Percentiles rank a stretch among this genome's conserved stretches.
Conservation (phyloP, 1,284 basidiomycete genomes). For the Rhodotorula sp. region DNA sequence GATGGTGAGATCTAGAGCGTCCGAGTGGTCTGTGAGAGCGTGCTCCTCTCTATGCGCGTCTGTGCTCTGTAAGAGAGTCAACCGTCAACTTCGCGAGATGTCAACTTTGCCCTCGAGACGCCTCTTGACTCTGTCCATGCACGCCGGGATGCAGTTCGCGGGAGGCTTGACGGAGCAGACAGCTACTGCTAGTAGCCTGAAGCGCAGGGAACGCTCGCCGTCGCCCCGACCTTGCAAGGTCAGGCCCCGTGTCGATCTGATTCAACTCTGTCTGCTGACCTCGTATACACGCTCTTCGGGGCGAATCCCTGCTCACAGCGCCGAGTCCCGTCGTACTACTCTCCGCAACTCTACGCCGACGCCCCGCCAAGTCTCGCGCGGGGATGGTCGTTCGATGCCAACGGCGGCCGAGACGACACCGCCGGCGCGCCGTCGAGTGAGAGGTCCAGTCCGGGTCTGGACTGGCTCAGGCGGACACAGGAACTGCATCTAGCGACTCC, state of each 20-base stretch:
- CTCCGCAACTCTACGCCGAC: constrained; percentile 2
- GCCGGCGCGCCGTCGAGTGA: constrained; percentile 4
- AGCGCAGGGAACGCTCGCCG: constrained; percentile 2
- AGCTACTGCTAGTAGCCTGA: neutral
- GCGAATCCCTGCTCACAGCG: constrained; percentile 12
- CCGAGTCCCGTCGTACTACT: constrained; percentile 11
- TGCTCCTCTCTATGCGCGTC: neutral
- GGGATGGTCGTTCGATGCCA: constrained; percentile 3
- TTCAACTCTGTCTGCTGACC: neutral
- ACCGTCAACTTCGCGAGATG: no score
- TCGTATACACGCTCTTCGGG: no score
- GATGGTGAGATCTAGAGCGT: no score
- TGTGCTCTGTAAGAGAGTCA: neutral
- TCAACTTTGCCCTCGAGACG: neutral
- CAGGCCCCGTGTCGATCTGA: neutral
- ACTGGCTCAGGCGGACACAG: constrained; percentile 24
- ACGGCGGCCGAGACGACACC: constrained; percentile 3
- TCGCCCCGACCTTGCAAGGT: constrained; percentile 6
- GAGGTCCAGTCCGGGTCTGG: constrained; percentile 16
- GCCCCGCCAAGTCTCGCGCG: neutral
- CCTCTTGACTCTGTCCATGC: neutral
- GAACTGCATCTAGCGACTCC: constrained; percentile 23
- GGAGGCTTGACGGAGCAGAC: no score
- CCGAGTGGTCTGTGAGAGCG: neutral
- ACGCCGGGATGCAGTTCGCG: neutral